These are phyloP conservation scores for Filosporella fistucella DNA, from an alignment of 495 filamentous ascomycete species.

Conservation along the genomic window DNA sequence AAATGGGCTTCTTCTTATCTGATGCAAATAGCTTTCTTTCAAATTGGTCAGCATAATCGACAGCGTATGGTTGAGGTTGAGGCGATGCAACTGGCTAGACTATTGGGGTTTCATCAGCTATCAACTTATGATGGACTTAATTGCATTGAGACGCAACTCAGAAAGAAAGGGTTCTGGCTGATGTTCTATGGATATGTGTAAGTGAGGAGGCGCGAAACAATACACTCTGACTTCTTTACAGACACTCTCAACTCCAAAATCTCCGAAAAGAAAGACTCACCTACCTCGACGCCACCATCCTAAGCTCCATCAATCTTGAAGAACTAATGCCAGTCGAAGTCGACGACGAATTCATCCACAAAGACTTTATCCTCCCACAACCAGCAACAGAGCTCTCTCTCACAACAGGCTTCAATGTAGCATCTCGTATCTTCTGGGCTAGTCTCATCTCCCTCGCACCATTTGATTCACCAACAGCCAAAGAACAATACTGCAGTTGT, in stretches of 20 bases:
- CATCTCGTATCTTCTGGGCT: neutral
- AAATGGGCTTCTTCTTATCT: conserved; percentile 1
- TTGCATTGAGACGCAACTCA: neutral
- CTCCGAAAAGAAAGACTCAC: neutral
- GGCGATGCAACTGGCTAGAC: neutral
- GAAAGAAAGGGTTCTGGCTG: neutral
- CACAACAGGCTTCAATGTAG: neutral
- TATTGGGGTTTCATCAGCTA: neutral
- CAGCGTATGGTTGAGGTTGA: neutral
- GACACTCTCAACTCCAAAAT: neutral
- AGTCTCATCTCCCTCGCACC: neutral
- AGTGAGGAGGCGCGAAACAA: neutral
- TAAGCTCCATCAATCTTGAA: neutral
- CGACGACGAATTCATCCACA: neutral
- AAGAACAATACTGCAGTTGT: neutral
- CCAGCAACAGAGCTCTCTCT: neutral
- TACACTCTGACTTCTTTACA: neutral
- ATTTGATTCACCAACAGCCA: neutral
- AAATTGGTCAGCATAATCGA: neutral
- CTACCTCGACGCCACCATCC: neutral
- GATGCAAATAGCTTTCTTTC: neutral
- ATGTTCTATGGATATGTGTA: neutral
- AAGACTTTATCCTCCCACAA: neutral
- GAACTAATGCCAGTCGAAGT: neutral
- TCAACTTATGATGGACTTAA: neutral